Percentiles rank a stretch among this genome's conserved stretches.
phyloP scores from a whole-genome alignment of 805 yeast genomes.

The Zygoascus tannicola region DNA sequence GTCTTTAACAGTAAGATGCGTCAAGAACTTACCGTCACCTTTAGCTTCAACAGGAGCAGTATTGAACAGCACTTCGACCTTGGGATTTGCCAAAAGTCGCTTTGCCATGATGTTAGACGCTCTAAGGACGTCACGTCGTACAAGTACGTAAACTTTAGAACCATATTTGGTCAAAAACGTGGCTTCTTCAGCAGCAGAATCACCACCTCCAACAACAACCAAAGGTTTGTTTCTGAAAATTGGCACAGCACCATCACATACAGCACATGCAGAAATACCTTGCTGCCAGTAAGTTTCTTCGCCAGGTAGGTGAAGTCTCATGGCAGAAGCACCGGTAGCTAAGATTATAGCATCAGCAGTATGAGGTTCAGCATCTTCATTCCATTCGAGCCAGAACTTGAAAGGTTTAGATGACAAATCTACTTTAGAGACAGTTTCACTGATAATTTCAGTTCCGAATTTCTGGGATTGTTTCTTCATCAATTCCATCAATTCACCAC shows the following conservation, averaged over 20 bases:
- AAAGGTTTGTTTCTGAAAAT: constrained; percentile 96
- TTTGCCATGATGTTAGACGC: constrained; percentile 97
- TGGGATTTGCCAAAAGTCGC: constrained; percentile 75
- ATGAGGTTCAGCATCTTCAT: constrained; percentile 83
- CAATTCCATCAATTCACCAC: constrained; percentile 81
- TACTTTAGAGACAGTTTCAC: constrained; percentile 90
- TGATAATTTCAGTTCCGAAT: constrained; percentile 89
- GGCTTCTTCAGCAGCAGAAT: constrained; percentile 99
- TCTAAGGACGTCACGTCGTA: constrained; percentile 88
- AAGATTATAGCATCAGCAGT: constrained; percentile 87
- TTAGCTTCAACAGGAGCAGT: constrained; percentile 79
- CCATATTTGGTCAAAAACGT: constrained; percentile 94
- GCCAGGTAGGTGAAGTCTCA: constrained; percentile 88
- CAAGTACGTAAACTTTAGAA: constrained; percentile 86
- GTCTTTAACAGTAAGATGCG: constrained; percentile 56
- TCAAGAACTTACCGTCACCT: constrained; percentile 85
- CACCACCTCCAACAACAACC: constrained; percentile 99
- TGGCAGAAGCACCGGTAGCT: constrained; percentile 98
- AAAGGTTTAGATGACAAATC: constrained; percentile 85
- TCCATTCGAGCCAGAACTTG: constrained; percentile 94
- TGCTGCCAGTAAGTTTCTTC: constrained; percentile 98
- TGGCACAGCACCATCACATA: constrained; percentile 99
- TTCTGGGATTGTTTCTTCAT: constrained; percentile 83
- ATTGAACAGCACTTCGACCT: constrained; percentile 84
- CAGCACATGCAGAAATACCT: constrained; percentile 99